A percentile compares a stretch with the other conserved stretches of the same genome.
Evolutionary conservation across 257 asterid genomes (phyloP).

Genomic region (Solanum phureja): DNA sequence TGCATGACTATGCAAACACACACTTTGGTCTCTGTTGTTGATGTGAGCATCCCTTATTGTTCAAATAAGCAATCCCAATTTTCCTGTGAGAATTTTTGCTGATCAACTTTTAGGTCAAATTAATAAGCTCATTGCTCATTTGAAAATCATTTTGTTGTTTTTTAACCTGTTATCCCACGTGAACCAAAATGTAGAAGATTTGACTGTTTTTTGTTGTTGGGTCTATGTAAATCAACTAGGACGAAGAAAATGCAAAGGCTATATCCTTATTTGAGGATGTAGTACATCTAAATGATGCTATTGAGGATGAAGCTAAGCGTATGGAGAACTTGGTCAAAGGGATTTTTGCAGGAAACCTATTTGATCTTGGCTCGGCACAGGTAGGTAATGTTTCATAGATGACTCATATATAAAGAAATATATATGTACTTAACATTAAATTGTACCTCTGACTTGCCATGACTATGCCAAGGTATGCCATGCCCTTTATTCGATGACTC

Average conservation of each 20-base stretch:
- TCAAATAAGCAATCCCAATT: not conserved
- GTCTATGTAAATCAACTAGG: conserved; percentile 27
- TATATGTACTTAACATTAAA: not conserved
- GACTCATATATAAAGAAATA: not conserved
- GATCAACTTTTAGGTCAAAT: not conserved
- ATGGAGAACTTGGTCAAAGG: conserved; percentile 76
- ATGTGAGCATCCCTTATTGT: not conserved
- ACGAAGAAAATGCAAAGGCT: conserved; percentile 92
- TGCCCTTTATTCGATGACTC: not conserved
- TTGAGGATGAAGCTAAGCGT: conserved; percentile 58
- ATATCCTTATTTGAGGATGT: conserved; percentile 74
- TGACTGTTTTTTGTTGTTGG: conserved; percentile 1
- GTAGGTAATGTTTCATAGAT: conserved; percentile 16
- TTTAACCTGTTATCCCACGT: not conserved
- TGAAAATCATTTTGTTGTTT: not conserved
- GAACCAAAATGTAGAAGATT: not conserved
- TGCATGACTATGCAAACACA: not conserved
- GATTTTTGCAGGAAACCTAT: conserved; percentile 92
- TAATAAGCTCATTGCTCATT: not conserved
- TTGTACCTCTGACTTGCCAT: not conserved
- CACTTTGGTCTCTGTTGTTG: not conserved
- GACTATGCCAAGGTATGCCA: not conserved
- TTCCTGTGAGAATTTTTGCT: not conserved
- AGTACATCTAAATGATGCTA: conserved; percentile 61
- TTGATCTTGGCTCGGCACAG: conserved; percentile 99